A percentile compares a stretch with the other conserved stretches of the same genome.
Evolutionary conservation across 1,139 yeast species (phyloP).

Genomic region (Protomyces inundatus): DNA sequence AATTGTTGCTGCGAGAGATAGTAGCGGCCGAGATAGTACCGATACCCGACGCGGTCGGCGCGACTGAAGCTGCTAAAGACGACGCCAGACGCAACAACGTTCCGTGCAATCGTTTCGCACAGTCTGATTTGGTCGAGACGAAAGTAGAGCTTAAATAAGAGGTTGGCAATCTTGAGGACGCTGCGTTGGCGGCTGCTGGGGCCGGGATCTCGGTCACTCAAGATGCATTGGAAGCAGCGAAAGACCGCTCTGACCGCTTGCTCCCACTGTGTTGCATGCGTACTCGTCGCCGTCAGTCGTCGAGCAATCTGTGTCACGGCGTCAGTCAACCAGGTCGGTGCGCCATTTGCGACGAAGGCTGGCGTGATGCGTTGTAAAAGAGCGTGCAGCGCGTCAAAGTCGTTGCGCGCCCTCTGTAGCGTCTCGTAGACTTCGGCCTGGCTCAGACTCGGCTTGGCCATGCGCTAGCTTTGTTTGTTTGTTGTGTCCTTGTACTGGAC

Average conservation of each 20-base stretch:
- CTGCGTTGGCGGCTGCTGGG: conserved; percentile 10
- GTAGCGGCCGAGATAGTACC: conserved; percentile 64
- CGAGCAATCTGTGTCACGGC: neutral
- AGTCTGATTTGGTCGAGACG: conserved; percentile 28
- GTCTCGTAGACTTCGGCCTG: neutral
- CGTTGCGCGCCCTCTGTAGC: neutral
- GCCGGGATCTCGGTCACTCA: neutral
- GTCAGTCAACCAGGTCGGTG: neutral
- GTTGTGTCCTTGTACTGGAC: too few species aligned
- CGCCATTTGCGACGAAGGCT: neutral
- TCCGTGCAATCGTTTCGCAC: conserved; percentile 27
- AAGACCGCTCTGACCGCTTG: neutral
- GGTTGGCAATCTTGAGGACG: conserved; percentile 26
- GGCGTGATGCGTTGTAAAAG: neutral
- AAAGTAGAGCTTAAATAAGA: conserved; percentile 27
- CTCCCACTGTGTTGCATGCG: neutral
- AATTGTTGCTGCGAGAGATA: conserved; percentile 54
- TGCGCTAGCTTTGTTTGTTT: too few species aligned
- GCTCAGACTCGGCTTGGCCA: neutral
- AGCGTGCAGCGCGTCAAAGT: neutral
- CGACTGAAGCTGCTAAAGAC: conserved; percentile 41
- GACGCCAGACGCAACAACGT: conserved; percentile 29
- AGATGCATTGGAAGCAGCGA: neutral
- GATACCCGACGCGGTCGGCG: conserved; percentile 57
- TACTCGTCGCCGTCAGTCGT: neutral